Base-by-base conservation (phyloP, 1,139 yeast genomes). In the Blastobotrys arbuscula region DNA sequence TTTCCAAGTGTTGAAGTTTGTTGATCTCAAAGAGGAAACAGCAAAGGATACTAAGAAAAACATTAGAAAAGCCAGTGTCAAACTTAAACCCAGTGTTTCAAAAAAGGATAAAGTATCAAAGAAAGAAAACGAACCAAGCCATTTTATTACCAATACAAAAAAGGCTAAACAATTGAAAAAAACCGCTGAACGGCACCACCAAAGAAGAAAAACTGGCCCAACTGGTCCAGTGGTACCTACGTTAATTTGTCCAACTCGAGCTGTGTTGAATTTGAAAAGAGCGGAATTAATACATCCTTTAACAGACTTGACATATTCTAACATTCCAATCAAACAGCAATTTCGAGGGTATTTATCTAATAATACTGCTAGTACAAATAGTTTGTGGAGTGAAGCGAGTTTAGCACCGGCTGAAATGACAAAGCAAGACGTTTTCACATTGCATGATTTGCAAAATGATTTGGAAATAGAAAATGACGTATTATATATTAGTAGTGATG, bases 281-380 rank as follows among this genome's bases (percentile, higher is more conserved):
- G 47, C 30, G 2, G 4, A 13, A 2, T 30, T 43, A 3, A 9
- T 5, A 8, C 35, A 16, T 21, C 45, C 40, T 16, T 15, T 18
- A n/a, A 34, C 36, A 16, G 24, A n/a, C 3, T 15, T 20, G 5
- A 21, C n/a, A 26, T 8, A 19, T 2, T n/a, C n/a, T n/a, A n/a
- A n/a, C n/a, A n/a, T n/a, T n/a, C 42, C 46, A 19, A 20, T 37
- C 12, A 20, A 24, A 3, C 44, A 45, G 30, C 48, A 39, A 21
- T 34, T 45, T 33, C 39, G 48, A n/a, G 48, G 48, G 12, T 45
- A 45, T 21, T n/a, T 40, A 6, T 6, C 13, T 18, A 15, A 15
- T 3, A 13, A n/a, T n/a, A 26, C 37, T n/a, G 12, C 36, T 2
- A 8, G 26, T 13, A 37, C 42, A 2, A 15, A 8, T 5, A 4